A percentile compares a stretch with the other conserved stretches of the same genome.
phyloP scores from a whole-genome alignment of 139 green algal genomes.

The Chlorella sp. region DNA sequence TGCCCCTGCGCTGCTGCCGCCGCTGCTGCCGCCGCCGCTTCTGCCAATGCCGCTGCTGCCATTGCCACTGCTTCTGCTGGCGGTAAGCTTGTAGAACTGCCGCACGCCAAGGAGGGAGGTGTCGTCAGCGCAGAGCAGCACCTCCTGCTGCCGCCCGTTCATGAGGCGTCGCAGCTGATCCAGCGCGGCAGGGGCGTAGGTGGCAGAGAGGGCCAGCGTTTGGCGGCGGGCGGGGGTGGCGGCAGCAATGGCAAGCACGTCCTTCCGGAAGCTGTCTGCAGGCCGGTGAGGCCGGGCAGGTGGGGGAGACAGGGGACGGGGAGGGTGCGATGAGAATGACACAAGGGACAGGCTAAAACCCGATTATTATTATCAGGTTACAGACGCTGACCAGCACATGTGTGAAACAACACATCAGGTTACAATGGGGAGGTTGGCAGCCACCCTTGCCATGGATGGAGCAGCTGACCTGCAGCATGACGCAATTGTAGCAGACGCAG shows the following conservation, averaged over 20 bases:
- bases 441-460: too few species aligned
- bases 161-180: slow-evolving; percentile 60
- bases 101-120: slow-evolving; percentile 64
- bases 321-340: too few species aligned
- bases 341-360: too few species aligned
- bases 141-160: slow-evolving; percentile 45
- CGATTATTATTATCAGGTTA: too few species aligned
- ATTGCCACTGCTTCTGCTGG: background rate
- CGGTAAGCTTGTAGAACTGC: slow-evolving; percentile 72
- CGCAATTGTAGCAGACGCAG: too few species aligned
- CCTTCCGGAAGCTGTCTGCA: slow-evolving; percentile 33
- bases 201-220: slow-evolving; percentile 82
- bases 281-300: too few species aligned
- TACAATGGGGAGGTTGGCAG: too few species aligned
- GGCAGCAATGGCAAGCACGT: slow-evolving; percentile 14
- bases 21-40: slow-evolving; percentile 11
- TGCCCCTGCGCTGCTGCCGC: slow-evolving; percentile 22
- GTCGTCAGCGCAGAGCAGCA: slow-evolving; percentile 68
- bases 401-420: too few species aligned
- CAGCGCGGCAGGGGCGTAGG: slow-evolving; percentile 67
- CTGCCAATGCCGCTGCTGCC: slow-evolving; percentile 1
- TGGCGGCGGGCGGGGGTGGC: slow-evolving; percentile 39
- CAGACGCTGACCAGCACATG: too few species aligned
- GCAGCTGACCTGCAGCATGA: too few species aligned
- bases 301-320: too few species aligned